These are phyloP conservation scores for Aspergillus floridensis DNA, from an alignment of 2,329 filamentous ascomycete species.

Conservation along the genomic window DNA sequence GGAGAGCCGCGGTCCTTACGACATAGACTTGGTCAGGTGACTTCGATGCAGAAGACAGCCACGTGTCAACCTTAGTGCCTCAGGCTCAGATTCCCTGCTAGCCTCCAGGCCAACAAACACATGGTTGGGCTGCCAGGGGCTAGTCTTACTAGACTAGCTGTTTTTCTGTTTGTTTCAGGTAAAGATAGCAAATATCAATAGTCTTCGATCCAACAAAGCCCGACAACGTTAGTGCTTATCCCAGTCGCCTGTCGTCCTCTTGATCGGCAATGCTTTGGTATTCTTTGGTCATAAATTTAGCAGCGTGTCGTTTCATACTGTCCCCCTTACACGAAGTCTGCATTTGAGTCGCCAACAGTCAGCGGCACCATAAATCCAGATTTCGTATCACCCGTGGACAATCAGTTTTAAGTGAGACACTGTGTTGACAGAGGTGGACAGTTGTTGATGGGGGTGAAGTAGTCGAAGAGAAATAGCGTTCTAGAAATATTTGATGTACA, in stretches of 20 bases:
- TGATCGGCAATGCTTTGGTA: background rate
- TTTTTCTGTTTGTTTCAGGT: background rate
- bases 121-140: background rate
- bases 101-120: background rate
- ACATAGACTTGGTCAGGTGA: constrained; percentile 13
- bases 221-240: constrained; percentile 3
- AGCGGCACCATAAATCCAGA: background rate
- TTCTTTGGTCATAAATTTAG: background rate
- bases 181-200: constrained; percentile 1
- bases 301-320: background rate
- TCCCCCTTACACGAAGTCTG: background rate
- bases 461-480: background rate
- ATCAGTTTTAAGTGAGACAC: background rate
- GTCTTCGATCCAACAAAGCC: background rate
- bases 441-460: background rate
- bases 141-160: background rate
- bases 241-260: background rate
- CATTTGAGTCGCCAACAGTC: background rate
- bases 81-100: background rate
- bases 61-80: background rate
- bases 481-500: background rate
- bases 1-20: background rate
- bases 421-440: too few species aligned
- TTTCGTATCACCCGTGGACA: background rate
- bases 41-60: background rate